phyloP scores from a whole-genome alignment of 768 basidiomycete genomes.

The Boletellus emodensis region DNA sequence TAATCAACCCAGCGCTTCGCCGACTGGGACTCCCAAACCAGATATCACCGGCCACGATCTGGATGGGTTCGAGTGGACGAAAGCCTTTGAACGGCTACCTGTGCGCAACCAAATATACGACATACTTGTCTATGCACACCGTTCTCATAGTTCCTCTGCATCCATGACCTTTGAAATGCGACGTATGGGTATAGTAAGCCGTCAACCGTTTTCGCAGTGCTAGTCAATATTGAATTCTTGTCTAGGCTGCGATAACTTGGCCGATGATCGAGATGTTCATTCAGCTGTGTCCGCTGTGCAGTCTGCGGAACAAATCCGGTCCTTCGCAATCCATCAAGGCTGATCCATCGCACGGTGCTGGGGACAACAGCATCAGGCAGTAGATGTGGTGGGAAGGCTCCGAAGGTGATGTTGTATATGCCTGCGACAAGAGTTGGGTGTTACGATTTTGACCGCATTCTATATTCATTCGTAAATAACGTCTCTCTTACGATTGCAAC shows the following conservation, averaged over 20 bases:
- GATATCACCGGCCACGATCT: slow-evolving; percentile 19
- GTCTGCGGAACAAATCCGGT: slow-evolving; percentile 37
- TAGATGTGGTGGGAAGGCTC: neutral
- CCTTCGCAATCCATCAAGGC: slow-evolving; percentile 18
- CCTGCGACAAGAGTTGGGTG: neutral
- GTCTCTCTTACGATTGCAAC: slow-evolving; percentile 10
- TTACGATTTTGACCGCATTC: slow-evolving; percentile 4
- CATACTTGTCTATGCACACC: slow-evolving; percentile 62
- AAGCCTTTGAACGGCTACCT: slow-evolving; percentile 57
- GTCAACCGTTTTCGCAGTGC: neutral
- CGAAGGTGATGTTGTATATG: neutral
- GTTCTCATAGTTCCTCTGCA: slow-evolving; percentile 50
- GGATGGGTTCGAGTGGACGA: slow-evolving; percentile 31
- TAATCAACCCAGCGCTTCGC: slow-evolving; percentile 4
- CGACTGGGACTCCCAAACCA: slow-evolving; percentile 15
- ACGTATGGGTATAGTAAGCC: slow-evolving; percentile 57
- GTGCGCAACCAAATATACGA: slow-evolving; percentile 68
- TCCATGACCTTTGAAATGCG: slow-evolving; percentile 55
- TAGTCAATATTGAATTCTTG: slow-evolving; percentile 4
- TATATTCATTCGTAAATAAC: slow-evolving; percentile 12
- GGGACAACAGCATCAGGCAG: slow-evolving; percentile 23
- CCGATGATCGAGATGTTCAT: slow-evolving; percentile 69
- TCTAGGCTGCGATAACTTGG: slow-evolving; percentile 68
- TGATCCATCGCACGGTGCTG: slow-evolving; percentile 11
- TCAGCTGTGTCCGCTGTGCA: slow-evolving; percentile 55